Conservation (phyloP, 176 grass and related monocot genomes). For the Oryza rufipogon region DNA sequence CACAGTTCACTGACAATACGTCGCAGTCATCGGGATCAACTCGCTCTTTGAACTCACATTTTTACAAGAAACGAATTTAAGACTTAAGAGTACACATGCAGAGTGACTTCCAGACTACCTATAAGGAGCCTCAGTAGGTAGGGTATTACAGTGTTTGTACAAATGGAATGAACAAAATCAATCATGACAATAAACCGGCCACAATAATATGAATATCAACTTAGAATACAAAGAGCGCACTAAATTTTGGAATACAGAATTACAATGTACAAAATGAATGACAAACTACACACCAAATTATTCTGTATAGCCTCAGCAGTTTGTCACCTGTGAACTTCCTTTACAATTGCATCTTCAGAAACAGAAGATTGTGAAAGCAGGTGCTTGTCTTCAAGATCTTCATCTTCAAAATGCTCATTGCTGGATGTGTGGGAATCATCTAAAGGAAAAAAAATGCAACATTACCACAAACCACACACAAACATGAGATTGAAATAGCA, state of each 20-base stretch:
- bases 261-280: constrained; percentile 59
- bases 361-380: constrained; percentile 68
- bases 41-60: constrained; percentile 8
- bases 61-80: constrained; percentile 14
- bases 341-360: constrained; percentile 60
- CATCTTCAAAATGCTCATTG: constrained; percentile 56
- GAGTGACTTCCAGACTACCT: neutral
- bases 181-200: neutral
- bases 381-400: constrained; percentile 73
- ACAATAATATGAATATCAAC: constrained; percentile 29
- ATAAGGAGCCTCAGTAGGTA: neutral
- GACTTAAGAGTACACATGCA: constrained; percentile 4
- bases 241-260: constrained; percentile 55
- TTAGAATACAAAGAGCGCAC: constrained; percentile 31
- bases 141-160: neutral
- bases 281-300: constrained; percentile 41
- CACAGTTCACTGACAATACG: neutral
- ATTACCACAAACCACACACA: neutral
- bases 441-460: constrained; percentile 35
- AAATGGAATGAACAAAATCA: constrained; percentile 39
- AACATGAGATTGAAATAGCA: constrained; percentile 21
- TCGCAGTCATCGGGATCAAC: neutral
- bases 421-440: constrained; percentile 65
- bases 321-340: constrained; percentile 74
- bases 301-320: no score